Evolutionary conservation across 1,284 basidiomycete genomes (phyloP), one percentile per base, ranked within the genome.

Genomic region (Ustilago bromivora): DNA sequence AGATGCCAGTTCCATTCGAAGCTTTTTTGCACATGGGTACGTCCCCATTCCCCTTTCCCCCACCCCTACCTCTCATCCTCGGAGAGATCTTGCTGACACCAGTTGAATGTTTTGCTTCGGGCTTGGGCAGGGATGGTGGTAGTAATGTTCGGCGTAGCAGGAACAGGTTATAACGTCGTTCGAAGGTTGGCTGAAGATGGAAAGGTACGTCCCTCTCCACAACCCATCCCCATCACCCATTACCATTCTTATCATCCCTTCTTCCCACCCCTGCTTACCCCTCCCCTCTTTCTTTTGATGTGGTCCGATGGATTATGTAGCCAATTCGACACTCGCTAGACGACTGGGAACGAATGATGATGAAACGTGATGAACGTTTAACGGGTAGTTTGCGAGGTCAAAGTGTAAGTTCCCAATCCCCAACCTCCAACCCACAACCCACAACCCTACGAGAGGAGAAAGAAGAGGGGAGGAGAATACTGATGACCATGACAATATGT

Each of bases 281-380:
- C 19, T 13, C 8, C 10, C 34, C 46, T 28, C 23, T 40, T 32
- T 28, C 13, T 52, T 28, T 49, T 35, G 8, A 11, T 34, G 28
- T 23, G 13, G 4, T 17, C 11, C 35, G 11, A 15, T 51, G 1
- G 10, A 11, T 11, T 9, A 15, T 28, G 23, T 62, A 85, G 82
- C 84, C 84, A 12, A 66, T 78, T 41, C 77, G 85, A 36, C 79
- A 85, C 79, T 77, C 76, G 58, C 63, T 86, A 47, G 85, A 86
- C 72, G 76, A 84, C 58, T 86, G 84, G 82, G 85, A 86, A 53
- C 66, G 80, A 19, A 83, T 85, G 80, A 86, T 86, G 85, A 84
- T 86, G 82, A 71, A 75, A 47, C 75, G 85, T 13, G 85, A 86
- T 62, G 76, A 85, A 62, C 64, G 84, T 9, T 62, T 86, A 19